A percentile compares a stretch with the other conserved stretches of the same genome.
Conservation (phyloP, 805 yeast species). For the Komagataella phaffii region DNA sequence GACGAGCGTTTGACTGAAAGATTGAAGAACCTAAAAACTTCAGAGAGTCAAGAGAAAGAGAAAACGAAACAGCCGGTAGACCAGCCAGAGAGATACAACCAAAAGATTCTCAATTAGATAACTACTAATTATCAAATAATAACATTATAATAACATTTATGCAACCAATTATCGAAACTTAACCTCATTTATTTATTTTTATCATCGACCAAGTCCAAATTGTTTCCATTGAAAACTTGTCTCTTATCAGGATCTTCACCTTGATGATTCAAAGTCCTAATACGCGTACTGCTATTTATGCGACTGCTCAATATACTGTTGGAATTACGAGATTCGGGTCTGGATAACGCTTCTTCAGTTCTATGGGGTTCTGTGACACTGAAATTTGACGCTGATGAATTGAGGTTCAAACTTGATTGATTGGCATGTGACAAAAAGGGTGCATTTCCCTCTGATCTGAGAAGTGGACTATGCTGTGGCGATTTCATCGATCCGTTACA, state of each 20-base stretch:
- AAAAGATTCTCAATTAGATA: background rate
- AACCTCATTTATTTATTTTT: slow-evolving; percentile 9
- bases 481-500: background rate
- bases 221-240: slow-evolving; percentile 45
- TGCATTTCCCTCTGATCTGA: background rate
- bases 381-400: slow-evolving; percentile 4
- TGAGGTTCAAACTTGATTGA: slow-evolving; percentile 1
- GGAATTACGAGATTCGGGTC: background rate
- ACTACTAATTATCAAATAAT: background rate
- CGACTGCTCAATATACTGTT: background rate
- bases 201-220: slow-evolving; percentile 37
- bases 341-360: background rate
- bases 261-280: background rate
- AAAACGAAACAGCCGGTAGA: background rate
- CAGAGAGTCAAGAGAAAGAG: background rate
- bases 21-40: background rate
- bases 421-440: background rate
- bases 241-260: slow-evolving; percentile 19
- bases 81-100: background rate
- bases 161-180: background rate
- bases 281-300: background rate
- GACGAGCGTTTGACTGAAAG: background rate
- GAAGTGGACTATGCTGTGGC: background rate
- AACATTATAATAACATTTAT: background rate
- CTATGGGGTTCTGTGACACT: background rate